Base-by-base conservation (phyloP, 331 rosid genomes). In the Spiraea crenata region DNA sequence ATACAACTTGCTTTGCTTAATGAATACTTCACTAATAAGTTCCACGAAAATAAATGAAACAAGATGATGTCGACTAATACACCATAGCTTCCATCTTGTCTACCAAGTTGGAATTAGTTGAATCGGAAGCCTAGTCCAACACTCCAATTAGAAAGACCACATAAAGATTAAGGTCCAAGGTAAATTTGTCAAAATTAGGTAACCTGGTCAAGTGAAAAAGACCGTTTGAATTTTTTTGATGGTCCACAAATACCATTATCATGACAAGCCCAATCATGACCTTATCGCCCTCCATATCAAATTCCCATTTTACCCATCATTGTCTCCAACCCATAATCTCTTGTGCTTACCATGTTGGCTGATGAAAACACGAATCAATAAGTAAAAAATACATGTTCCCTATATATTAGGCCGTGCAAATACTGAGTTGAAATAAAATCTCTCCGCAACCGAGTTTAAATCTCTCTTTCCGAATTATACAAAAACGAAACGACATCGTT, bases 401-500 rank as follows among this genome's bases (percentile, higher is more conserved):
- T 25, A 1, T 25, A 1, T 25, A 25, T 25, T 25, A 25, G 31
- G 31, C 31, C 31, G 31, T 25, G 31, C 2, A 25, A 25, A 25
- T 25, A 25, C 31, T 25, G 31, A 25, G 31, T 25, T 25, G 1
- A 25, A 25, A 25, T 2, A 25, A 25, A 25, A 25, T 25, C 1
- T 25, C 31, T 1, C 1, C 2, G 31, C 31, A 25, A 25, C 31
- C 31, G 31, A 25, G 31, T 25, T 25, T 2, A 25, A 25, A 25
- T 25, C 31, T 25, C 31, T 25, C 31, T 25, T 25, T 25, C 1
- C 2, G 31, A 25, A 25, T 25, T 25, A 25, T 25, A 25, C 31
- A 25, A 25, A 25, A 25, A 25, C 56, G 0, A 44, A 64, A 57
- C 83, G 80, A 70, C 80, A 46, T 71, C 83, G 70, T 74, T 1